These are phyloP conservation scores for Apiospora arundinis DNA, from an alignment of 2,329 filamentous ascomycete genomes.

Conservation along the genomic window DNA sequence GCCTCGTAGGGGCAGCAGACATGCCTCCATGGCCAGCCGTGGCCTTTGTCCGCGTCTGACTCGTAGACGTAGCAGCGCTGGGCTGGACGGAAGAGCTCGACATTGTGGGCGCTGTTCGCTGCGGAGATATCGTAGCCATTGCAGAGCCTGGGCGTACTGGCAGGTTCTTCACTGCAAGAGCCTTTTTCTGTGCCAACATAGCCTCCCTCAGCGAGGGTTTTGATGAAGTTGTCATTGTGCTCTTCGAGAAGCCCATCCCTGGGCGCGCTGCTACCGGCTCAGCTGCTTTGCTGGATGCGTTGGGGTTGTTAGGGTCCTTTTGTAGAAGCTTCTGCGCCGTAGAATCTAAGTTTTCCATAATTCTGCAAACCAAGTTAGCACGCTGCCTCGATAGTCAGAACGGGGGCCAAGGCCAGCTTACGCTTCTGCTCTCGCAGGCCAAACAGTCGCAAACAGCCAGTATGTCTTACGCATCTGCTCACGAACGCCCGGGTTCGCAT, in stretches of 20 bases:
- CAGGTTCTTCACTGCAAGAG: constrained; percentile 53
- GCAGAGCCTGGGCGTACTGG: constrained; percentile 67
- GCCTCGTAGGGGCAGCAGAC: constrained; percentile 69
- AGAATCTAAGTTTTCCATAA: constrained; percentile 78
- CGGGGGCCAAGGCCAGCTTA: constrained; percentile 51
- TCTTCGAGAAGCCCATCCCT: constrained; percentile 67
- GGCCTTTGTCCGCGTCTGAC: constrained; percentile 49
- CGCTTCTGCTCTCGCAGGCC: constrained; percentile 78
- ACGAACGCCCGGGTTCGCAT: constrained; percentile 88
- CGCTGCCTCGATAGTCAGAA: background rate
- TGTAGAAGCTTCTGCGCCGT: constrained; percentile 82
- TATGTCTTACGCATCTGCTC: constrained; percentile 86
- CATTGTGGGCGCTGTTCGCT: constrained; percentile 48
- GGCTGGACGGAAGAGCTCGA: constrained; percentile 44
- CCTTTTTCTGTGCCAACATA: constrained; percentile 82
- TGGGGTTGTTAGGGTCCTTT: constrained; percentile 84
- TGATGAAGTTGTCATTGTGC: constrained; percentile 57
- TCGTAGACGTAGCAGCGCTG: constrained; percentile 44
- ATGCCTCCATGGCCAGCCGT: constrained; percentile 60
- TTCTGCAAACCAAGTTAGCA: constrained; percentile 54
- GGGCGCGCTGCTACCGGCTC: constrained; percentile 58
- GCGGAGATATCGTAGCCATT: constrained; percentile 66
- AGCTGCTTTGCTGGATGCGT: constrained; percentile 61
- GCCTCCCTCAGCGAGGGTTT: constrained; percentile 79
- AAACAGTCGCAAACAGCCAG: constrained; percentile 81